Conservation (phyloP, 768 basidiomycete genomes). For the Suillus alpinus region DNA sequence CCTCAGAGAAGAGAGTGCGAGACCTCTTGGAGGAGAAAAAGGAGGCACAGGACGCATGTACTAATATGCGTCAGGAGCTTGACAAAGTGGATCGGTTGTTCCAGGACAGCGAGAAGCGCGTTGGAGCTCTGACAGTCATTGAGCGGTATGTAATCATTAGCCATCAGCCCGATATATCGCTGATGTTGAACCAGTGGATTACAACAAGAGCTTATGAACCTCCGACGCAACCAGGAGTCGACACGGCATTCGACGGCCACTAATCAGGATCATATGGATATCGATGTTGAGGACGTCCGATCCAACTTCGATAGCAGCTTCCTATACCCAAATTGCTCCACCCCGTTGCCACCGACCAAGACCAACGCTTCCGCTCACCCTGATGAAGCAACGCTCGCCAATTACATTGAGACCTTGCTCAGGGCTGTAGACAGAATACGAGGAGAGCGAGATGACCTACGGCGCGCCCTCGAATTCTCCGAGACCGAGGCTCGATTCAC, state of each 20-base stretch:
- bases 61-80: slow-evolving; percentile 36
- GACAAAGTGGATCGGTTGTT: slow-evolving; percentile 20
- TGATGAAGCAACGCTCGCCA: slow-evolving; percentile 28
- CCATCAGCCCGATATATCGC: background rate
- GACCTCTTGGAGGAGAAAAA: slow-evolving; percentile 57
- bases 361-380: slow-evolving; percentile 6
- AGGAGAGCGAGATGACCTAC: slow-evolving; percentile 59
- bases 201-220: slow-evolving; percentile 16
- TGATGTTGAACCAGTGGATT: slow-evolving; percentile 16
- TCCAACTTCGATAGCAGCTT: slow-evolving; percentile 4
- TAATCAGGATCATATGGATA: slow-evolving; percentile 2
- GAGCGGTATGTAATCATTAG: slow-evolving; percentile 24
- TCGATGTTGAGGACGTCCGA: background rate
- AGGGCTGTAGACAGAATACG: slow-evolving; percentile 66
- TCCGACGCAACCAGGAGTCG: background rate
- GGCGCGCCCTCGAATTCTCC: slow-evolving; percentile 64
- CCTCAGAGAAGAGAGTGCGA: slow-evolving; percentile 41
- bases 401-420: slow-evolving; percentile 54
- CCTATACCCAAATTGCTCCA: background rate
- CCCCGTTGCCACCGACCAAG: slow-evolving; percentile 1
- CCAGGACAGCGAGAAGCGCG: slow-evolving; percentile 19
- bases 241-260: background rate
- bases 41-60: slow-evolving; percentile 41
- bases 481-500: slow-evolving; percentile 65
- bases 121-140: slow-evolving; percentile 20